Evolutionary conservation across 2,329 filamentous ascomycete species (phyloP), one percentile per base, ranked within the genome.

Genomic region (Aspergillus sp.): DNA sequence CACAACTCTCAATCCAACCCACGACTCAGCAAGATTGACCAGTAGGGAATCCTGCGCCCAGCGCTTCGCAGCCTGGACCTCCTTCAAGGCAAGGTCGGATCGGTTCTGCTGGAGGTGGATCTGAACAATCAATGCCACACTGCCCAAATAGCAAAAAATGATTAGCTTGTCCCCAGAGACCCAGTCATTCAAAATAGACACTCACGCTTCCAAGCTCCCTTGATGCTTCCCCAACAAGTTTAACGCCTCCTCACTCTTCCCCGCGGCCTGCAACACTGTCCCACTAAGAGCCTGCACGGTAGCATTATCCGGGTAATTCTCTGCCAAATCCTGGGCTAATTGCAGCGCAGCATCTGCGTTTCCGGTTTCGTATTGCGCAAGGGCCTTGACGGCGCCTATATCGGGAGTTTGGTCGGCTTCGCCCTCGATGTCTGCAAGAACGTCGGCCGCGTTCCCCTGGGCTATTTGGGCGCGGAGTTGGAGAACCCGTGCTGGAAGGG

Each of bases 11-110:
- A 98, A 77, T 27, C 92, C 93, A 62, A 96, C 90, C 95, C 93
- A 99, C 7, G 91, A 91, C 78, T 99, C 95, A 7, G 93, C 93
- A 64, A 99, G 78, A 76, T 99, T 98, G 64, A 98, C 91, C 50
- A 98, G 81, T 40, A 98, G 79, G 66, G 89, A 96, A 73, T 98
- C 95, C 77, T 99, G 93, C 7, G 93, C 95, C 90, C 93, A 98
- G 76, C 91, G 86, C 73, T 93, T 86, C 37, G 95, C 95, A 37
- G 89, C 86, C 52, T 87, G 81, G 39, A 96, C 92, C 78, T 97
- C 93, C 77, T 96, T 96, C 12, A 92, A 69, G 1, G 95, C 95
- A 49, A 97, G 85, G 74, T 98, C 93, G 68, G 89, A 89, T 66
- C 93, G 86, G 80, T 97, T 97, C 73, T 96, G 91, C 66, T 90